phyloP scores from a whole-genome alignment of 306 rosid species.

The Parietaria judaica region DNA sequence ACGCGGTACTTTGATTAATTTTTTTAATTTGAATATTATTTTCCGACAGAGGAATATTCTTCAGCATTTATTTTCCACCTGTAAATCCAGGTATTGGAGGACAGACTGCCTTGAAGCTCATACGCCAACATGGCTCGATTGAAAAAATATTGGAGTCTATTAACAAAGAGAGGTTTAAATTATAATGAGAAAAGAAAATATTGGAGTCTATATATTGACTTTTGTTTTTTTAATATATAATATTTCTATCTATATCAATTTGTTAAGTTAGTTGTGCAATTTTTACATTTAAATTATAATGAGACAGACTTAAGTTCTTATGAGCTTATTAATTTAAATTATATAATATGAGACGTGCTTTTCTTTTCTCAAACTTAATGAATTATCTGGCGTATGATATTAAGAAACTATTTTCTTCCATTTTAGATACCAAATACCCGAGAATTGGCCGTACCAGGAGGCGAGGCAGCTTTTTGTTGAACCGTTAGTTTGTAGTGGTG shows the following conservation, averaged over 20 bases:
- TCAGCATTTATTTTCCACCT: slow-evolving; percentile 13
- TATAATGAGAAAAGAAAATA: no score
- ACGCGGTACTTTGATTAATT: slow-evolving; percentile 53
- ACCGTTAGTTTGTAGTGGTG: slow-evolving; percentile 58
- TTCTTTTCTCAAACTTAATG: neutral
- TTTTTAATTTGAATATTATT: neutral
- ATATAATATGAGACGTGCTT: neutral
- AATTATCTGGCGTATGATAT: no score
- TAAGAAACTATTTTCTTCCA: slow-evolving; percentile 10
- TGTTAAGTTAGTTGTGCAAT: neutral
- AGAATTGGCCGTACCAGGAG: slow-evolving; percentile 83
- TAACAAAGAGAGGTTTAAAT: slow-evolving; percentile 91
- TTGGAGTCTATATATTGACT: slow-evolving; percentile 53
- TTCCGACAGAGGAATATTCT: neutral
- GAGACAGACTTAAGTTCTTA: no score
- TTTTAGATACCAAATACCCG: slow-evolving; percentile 83
- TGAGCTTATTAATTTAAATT: neutral
- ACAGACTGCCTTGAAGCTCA: slow-evolving; percentile 84
- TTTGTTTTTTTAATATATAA: neutral
- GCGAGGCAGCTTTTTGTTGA: slow-evolving; percentile 86
- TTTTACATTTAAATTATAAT: no score
- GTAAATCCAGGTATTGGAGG: slow-evolving; percentile 83
- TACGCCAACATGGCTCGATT: slow-evolving; percentile 88
- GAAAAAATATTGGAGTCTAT: slow-evolving; percentile 79
- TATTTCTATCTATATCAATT: neutral